Evolutionary conservation across 768 basidiomycete genomes (phyloP).

Genomic region (Chalciporus chontae): DNA sequence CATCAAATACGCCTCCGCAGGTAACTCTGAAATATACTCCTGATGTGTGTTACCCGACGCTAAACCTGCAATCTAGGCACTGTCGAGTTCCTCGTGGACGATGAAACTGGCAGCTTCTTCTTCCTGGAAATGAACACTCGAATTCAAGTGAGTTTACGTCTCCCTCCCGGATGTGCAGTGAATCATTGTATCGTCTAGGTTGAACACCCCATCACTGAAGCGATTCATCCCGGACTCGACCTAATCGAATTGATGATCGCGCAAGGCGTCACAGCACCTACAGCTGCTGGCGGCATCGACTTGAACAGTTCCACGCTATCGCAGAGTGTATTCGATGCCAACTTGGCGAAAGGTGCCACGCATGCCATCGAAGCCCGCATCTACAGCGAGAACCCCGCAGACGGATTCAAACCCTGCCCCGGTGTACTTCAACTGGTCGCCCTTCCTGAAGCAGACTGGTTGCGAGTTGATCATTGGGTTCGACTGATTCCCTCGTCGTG

Average conservation of each 20-base stretch:
- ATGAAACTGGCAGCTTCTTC: slow-evolving; percentile 50
- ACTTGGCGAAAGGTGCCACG: slow-evolving; percentile 8
- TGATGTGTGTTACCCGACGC: background rate
- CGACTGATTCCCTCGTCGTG: slow-evolving; percentile 11
- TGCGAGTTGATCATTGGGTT: slow-evolving; percentile 62
- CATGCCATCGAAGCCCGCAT: slow-evolving; percentile 57
- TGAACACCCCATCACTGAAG: slow-evolving; percentile 66
- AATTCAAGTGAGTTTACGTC: slow-evolving; percentile 41
- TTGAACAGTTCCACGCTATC: slow-evolving; percentile 29
- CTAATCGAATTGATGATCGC: slow-evolving; percentile 63
- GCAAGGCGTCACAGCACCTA: slow-evolving; percentile 45
- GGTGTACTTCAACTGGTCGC: slow-evolving; percentile 59
- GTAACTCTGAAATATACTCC: slow-evolving; percentile 25
- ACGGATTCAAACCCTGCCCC: slow-evolving; percentile 54
- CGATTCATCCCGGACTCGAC: slow-evolving; percentile 51
- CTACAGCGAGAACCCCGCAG: slow-evolving; percentile 61
- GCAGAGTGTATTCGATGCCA: slow-evolving; percentile 36
- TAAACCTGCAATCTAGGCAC: slow-evolving; percentile 41
- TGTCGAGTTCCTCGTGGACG: slow-evolving; percentile 63
- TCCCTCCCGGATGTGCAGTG: background rate
- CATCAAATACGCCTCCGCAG: slow-evolving; percentile 58
- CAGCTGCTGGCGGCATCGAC: slow-evolving; percentile 11
- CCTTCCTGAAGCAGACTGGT: slow-evolving; percentile 43
- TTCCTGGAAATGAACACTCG: slow-evolving; percentile 75
- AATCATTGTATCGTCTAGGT: slow-evolving; percentile 36